Percentiles rank a stretch among this genome's conserved stretches.
Conservation (phyloP, 768 basidiomycete genomes). For the Butyriboletus loyo region DNA sequence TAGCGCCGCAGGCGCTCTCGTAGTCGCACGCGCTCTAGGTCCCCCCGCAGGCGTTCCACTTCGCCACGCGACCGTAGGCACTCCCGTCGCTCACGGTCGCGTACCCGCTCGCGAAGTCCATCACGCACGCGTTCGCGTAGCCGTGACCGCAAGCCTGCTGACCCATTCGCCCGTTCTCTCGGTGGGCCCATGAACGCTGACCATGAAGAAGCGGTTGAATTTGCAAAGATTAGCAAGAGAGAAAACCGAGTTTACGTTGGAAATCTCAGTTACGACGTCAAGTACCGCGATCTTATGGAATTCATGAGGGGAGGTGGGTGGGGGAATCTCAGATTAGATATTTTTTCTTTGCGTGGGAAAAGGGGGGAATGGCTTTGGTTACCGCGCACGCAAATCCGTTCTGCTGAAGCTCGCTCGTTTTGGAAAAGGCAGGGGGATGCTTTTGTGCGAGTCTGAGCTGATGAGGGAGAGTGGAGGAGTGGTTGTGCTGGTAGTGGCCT, state of each 20-base stretch:
- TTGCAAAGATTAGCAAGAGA: constrained; percentile 93
- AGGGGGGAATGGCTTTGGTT: constrained; percentile 27
- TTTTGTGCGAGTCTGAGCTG: constrained; percentile 34
- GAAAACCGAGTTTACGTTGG: constrained; percentile 99
- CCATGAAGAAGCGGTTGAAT: constrained; percentile 92
- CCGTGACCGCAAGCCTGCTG: constrained; percentile 57
- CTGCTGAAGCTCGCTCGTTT: constrained; percentile 35
- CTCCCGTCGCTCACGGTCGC: constrained; percentile 56
- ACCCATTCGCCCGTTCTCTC: constrained; percentile 74
- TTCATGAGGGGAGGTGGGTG: constrained; percentile 99
- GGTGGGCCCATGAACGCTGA: constrained; percentile 89
- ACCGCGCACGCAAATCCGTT: constrained; percentile 33
- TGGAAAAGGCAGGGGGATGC: constrained; percentile 31
- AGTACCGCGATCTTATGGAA: constrained; percentile 98
- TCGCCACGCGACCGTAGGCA: constrained; percentile 59
- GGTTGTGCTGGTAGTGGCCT: constrained; percentile 35
- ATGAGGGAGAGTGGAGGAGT: constrained; percentile 34
- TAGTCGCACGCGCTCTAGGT: constrained; percentile 63
- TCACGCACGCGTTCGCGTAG: constrained; percentile 51
- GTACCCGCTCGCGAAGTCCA: constrained; percentile 58
- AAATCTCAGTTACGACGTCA: constrained; percentile 98
- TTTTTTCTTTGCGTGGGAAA: constrained; percentile 47
- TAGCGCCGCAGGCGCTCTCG: constrained; percentile 71
- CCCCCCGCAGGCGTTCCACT: constrained; percentile 60
- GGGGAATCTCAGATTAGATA: constrained; percentile 63